Conservation (phyloP, 768 basidiomycete genomes). For the Mycena crocata region DNA sequence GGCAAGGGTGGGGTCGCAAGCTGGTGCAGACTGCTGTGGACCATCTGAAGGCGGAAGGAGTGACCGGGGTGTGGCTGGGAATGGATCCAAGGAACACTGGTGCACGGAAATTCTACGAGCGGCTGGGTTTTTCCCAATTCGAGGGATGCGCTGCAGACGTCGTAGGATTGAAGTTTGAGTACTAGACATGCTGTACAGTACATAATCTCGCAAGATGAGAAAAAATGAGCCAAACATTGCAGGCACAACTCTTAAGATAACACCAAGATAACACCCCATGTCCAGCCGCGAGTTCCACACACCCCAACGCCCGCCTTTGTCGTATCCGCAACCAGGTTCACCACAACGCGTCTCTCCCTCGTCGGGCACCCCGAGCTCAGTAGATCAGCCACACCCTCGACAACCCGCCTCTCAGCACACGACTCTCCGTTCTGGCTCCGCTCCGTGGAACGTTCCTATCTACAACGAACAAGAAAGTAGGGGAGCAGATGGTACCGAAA, state of each 20-base stretch:
- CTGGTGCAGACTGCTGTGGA: slow-evolving; percentile 67
- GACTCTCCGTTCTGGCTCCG: slow-evolving; percentile 28
- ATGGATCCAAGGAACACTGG: slow-evolving; percentile 71
- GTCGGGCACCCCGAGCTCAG: not conserved
- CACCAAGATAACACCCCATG: slow-evolving; percentile 8
- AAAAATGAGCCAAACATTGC: not conserved
- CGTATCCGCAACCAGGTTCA: slow-evolving; percentile 4
- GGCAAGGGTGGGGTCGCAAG: slow-evolving; percentile 77
- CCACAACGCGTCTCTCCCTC: slow-evolving; percentile 1
- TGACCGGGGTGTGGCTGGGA: slow-evolving; percentile 74
- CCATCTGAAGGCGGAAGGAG: slow-evolving; percentile 61
- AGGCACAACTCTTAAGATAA: not conserved
- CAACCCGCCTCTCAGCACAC: slow-evolving; percentile 28
- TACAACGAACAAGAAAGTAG: slow-evolving; percentile 31
- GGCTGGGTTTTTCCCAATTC: slow-evolving; percentile 70
- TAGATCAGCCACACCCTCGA: slow-evolving; percentile 13
- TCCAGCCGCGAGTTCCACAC: slow-evolving; percentile 5
- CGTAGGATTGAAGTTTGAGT: slow-evolving; percentile 67
- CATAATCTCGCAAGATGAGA: no score
- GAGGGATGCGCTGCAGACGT: slow-evolving; percentile 62
- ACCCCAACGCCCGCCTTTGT: slow-evolving; percentile 3
- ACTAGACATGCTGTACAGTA: no score
- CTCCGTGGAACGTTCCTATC: slow-evolving; percentile 45
- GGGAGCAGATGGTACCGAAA: slow-evolving; percentile 27
- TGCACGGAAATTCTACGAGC: slow-evolving; percentile 71